phyloP scores from a whole-genome alignment of 768 basidiomycete genomes.

The Mycena galopus region DNA sequence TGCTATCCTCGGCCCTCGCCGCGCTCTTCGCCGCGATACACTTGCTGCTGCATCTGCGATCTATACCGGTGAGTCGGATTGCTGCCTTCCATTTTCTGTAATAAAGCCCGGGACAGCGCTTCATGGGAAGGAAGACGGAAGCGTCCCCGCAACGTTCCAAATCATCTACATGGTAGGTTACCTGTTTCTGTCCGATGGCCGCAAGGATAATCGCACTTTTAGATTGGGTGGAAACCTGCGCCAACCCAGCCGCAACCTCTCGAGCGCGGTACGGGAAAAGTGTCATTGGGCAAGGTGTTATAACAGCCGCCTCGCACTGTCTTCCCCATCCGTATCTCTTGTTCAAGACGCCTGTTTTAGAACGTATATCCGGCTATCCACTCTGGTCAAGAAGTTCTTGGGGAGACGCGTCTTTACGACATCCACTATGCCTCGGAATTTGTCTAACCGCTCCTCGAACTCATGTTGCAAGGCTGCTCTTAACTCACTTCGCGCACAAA shows the following conservation, averaged over 20 bases:
- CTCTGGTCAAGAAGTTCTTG: slow-evolving; percentile 19
- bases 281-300: slow-evolving; percentile 36
- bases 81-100: neutral
- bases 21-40: slow-evolving; percentile 80
- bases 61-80: slow-evolving; percentile 77
- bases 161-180: slow-evolving; percentile 88
- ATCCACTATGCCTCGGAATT: slow-evolving; percentile 30
- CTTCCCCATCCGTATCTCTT: neutral
- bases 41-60: slow-evolving; percentile 92
- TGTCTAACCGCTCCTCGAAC: slow-evolving; percentile 15
- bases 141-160: slow-evolving; percentile 95
- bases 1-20: slow-evolving; percentile 75
- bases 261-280: slow-evolving; percentile 59
- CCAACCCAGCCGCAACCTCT: slow-evolving; percentile 74
- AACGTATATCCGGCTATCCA: slow-evolving; percentile 18
- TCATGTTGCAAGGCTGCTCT: slow-evolving; percentile 19
- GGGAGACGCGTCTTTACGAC: slow-evolving; percentile 22
- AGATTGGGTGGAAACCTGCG: slow-evolving; percentile 91
- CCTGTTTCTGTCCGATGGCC: neutral
- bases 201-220: neutral
- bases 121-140: slow-evolving; percentile 87
- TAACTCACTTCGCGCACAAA: slow-evolving; percentile 29
- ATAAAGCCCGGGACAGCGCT: slow-evolving; percentile 65
- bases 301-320: slow-evolving; percentile 11
- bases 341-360: slow-evolving; percentile 23